Conservation (phyloP, 345 rosid species). For the Iberis pinnata region DNA sequence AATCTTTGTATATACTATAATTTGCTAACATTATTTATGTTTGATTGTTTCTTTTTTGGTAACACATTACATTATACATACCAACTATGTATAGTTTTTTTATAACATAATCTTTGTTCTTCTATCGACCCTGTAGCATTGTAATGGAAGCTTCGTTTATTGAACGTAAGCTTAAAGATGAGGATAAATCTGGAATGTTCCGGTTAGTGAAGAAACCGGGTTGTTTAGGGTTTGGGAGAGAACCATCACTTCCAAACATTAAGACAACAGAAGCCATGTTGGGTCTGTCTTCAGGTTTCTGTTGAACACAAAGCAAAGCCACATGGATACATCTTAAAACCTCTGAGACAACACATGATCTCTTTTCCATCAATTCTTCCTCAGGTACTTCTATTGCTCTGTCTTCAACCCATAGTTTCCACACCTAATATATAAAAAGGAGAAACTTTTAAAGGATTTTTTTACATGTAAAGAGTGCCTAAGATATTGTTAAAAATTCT, state of each 20-base stretch:
- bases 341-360: constrained; percentile 15
- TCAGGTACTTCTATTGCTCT: constrained; percentile 15
- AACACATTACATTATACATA: not conserved
- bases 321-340: constrained; percentile 21
- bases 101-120: not conserved
- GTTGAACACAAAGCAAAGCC: constrained; percentile 29
- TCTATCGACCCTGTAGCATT: constrained; percentile 22
- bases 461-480: no score
- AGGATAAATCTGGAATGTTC: constrained; percentile 13
- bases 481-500: no score
- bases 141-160: constrained; percentile 20
- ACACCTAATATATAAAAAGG: constrained; percentile 2
- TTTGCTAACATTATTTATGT: not conserved
- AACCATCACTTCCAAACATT: constrained; percentile 22
- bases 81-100: not conserved
- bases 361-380: constrained; percentile 6
- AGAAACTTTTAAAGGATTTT: no score
- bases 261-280: constrained; percentile 22
- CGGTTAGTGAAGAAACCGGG: constrained; percentile 21
- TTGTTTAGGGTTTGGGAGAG: constrained; percentile 19
- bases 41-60: constrained; percentile 10
- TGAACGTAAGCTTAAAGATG: constrained; percentile 24
- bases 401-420: constrained; percentile 29
- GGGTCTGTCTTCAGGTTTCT: constrained; percentile 25
- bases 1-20: constrained; percentile 12